Conservation (phyloP, 176 grass and related monocot species). For the Eremochloa ophiuroides region DNA sequence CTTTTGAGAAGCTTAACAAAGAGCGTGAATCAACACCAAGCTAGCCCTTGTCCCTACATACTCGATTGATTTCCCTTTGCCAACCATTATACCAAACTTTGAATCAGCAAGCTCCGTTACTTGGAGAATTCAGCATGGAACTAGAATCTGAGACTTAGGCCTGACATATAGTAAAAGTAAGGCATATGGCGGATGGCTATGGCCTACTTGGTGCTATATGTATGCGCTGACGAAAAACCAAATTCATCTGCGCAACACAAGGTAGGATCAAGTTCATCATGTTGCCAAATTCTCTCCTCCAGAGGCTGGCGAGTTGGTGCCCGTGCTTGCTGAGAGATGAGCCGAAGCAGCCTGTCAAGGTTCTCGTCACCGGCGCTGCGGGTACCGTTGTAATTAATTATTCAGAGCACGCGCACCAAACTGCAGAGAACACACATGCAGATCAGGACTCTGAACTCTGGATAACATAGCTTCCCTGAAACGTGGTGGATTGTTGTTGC, state of each 20-base stretch:
- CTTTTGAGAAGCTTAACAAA: no score
- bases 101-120: conserved; percentile 16
- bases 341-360: conserved; percentile 48
- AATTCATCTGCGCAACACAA: not conserved
- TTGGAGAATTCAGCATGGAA: conserved; percentile 14
- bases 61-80: not conserved
- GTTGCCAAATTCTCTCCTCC: conserved; percentile 28
- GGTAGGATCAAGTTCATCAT: conserved; percentile 9
- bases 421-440: not conserved
- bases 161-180: not conserved
- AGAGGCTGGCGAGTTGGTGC: conserved; percentile 37
- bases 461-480: not conserved
- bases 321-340: conserved; percentile 17
- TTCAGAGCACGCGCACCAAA: not conserved
- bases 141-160: conserved; percentile 16
- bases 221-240: not conserved
- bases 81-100: not conserved
- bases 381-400: conserved; percentile 31
- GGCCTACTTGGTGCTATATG: conserved; percentile 17
- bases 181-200: not conserved
- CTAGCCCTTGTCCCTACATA: not conserved
- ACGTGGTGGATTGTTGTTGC: not conserved
- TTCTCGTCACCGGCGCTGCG: conserved; percentile 70
- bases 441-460: not conserved
- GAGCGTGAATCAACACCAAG: not conserved